phyloP scores from a whole-genome alignment of 2,329 filamentous ascomycete species.

The Aspergillus neoniger region DNA sequence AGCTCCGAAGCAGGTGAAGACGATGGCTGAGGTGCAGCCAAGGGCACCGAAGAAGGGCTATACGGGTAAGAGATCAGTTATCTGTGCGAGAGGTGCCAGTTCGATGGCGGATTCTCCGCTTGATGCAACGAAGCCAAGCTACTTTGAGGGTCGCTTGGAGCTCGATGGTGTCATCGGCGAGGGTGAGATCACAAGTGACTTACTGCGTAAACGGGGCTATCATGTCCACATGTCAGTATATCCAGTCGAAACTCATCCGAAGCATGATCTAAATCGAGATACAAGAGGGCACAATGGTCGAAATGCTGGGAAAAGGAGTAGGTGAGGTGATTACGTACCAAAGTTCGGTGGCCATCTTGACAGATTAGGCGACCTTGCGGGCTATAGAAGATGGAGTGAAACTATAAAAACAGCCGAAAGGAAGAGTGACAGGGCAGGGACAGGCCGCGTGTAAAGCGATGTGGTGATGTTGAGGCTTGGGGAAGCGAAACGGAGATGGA shows the following conservation, averaged over 20 bases:
- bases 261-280: not conserved
- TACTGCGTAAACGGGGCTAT: conserved; percentile 97
- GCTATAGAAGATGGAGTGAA: conserved; percentile 15
- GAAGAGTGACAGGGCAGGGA: conserved; percentile 22
- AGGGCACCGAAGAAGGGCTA: conserved; percentile 95
- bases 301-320: conserved; percentile 34
- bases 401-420: conserved; percentile 20
- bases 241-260: conserved; percentile 2
- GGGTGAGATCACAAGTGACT: conserved; percentile 54
- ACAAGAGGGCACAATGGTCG: conserved; percentile 32
- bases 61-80: conserved; percentile 10
- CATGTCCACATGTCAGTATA: conserved; percentile 30
- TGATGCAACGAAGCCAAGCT: not conserved
- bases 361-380: conserved; percentile 19
- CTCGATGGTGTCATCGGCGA: conserved; percentile 5
- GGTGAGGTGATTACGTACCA: conserved; percentile 65
- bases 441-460: conserved; percentile 28
- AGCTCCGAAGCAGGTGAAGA: conserved; percentile 95
- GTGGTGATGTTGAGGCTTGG: conserved; percentile 33
- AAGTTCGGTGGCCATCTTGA: conserved; percentile 75
- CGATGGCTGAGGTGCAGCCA: conserved; percentile 92
- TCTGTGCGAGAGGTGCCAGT: not conserved
- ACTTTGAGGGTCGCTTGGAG: not conserved
- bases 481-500: conserved; percentile 31
- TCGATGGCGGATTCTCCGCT: not conserved